A percentile compares a stretch with the other conserved stretches of the same genome.
Conservation (phyloP, 108 stramenopile genomes). For the Cylindrotheca closterium region DNA sequence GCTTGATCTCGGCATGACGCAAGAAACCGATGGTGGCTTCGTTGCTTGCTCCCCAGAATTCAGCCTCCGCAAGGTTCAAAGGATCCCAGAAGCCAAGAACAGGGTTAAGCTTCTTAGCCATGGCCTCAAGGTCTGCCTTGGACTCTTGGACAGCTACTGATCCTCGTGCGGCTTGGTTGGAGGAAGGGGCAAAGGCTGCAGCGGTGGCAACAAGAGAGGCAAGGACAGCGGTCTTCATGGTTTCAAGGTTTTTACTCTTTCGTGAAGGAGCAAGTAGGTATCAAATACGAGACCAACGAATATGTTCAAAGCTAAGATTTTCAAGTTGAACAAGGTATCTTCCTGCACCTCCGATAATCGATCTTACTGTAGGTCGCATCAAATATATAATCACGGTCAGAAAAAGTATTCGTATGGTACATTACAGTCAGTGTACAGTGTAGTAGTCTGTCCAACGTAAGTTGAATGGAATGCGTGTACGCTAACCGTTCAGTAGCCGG, state of each 20-base stretch:
- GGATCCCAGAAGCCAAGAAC: constrained; percentile 71
- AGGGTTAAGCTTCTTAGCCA: constrained; percentile 71
- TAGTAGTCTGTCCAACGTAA: no score
- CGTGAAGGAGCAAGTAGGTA: neutral
- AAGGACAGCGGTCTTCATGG: constrained; percentile 53
- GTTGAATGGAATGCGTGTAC: no score
- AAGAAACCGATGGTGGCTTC: constrained; percentile 76
- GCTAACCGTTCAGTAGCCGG: no score
- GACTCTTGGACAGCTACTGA: constrained; percentile 52
- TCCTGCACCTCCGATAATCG: neutral
- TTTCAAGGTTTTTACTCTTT: neutral
- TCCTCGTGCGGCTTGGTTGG: constrained; percentile 15
- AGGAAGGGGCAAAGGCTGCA: constrained; percentile 57
- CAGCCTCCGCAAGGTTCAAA: constrained; percentile 59
- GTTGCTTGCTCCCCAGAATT: constrained; percentile 66
- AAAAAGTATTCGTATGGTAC: no score
- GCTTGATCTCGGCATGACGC: constrained; percentile 82
- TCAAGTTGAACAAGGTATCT: neutral
- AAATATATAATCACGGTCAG: no score
- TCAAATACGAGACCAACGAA: neutral
- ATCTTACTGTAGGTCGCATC: no score
- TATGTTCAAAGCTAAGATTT: no score
- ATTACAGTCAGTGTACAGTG: no score
- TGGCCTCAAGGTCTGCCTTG: constrained; percentile 72
- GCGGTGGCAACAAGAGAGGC: constrained; percentile 37